Evolutionary conservation across 331 rosid species (phyloP), one percentile per base, ranked within the genome.

Genomic region (Spiraea crenata): DNA sequence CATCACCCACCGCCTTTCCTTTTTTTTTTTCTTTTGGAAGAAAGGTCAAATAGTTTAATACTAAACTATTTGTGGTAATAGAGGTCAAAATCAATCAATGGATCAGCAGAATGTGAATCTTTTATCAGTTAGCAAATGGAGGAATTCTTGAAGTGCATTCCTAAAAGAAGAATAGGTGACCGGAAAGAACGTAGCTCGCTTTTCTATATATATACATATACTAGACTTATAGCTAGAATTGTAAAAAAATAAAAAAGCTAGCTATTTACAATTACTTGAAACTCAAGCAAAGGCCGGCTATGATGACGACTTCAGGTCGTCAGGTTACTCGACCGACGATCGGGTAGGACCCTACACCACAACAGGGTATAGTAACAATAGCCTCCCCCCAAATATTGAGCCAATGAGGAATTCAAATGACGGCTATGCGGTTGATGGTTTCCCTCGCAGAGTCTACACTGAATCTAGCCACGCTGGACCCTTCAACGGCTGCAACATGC

Each of bases 291-390:
- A 70, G 84, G 70, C 80, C 0, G 52, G 66, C 63, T 63, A 48
- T 67, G 57, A 42, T 10, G 48, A 46, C 40, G 14, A 46, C 4
- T 34, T 44, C 37, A 37, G 38, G n/a, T n/a, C n/a, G 45, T 4
- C 38, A 69, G 60, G 66, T 54, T 74, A 62, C 61, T 40, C 57
- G 7, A 25, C 61, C 63, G 85, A 75, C 78, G 54, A 19, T 14
- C 70, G 71, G 1, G 40, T 37, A 2, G 67, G 65, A 59, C 0
- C 60, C 6, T 41, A 63, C 12, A 31, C 75, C n/a, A 65, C 31
- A 25, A 25, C 31, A 25, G 31, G 1, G 31, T 25, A 25, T 25
- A 25, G 19, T 50, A 78, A 42, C 16, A 55, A 69, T n/a, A 25
- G 67, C 64, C 66, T 74, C 15, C 67, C 71, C 25, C 72, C 71